phyloP scores from a whole-genome alignment of 1,284 basidiomycete genomes.

The Cronartium ribicola region DNA sequence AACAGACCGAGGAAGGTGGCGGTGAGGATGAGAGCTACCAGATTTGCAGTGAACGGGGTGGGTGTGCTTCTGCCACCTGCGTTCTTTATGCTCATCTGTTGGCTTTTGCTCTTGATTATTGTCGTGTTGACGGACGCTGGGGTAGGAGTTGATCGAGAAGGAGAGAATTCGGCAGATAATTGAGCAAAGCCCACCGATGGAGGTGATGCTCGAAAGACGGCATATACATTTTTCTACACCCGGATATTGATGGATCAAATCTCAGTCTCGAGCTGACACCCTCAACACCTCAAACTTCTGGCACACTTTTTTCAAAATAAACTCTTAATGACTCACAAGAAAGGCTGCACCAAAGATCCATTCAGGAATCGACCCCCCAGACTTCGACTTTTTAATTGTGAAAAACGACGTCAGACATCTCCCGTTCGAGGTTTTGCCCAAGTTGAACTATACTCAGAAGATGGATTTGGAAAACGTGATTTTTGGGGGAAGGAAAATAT shows the following conservation, averaged over 20 bases:
- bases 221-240: conserved; percentile 39
- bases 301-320: background rate
- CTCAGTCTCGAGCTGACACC: too few species aligned
- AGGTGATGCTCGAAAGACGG: conserved; percentile 33
- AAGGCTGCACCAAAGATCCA: conserved; percentile 42
- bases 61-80: too few species aligned
- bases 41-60: too few species aligned
- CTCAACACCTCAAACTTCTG: too few species aligned
- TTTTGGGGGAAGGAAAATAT: background rate
- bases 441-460: conserved; percentile 14
- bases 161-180: conserved; percentile 11
- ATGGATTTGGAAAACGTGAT: background rate
- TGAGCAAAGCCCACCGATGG: conserved; percentile 40
- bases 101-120: too few species aligned
- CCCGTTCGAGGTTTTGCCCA: conserved; percentile 17
- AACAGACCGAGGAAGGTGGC: too few species aligned
- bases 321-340: conserved; percentile 18
- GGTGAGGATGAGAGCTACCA: too few species aligned
- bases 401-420: conserved; percentile 40
- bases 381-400: conserved; percentile 24
- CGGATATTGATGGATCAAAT: too few species aligned
- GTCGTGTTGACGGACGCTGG: background rate
- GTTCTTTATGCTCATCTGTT: too few species aligned
- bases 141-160: background rate
- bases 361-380: conserved; percentile 19